phyloP scores from a whole-genome alignment of 768 basidiomycete species.

The Auricularia heimuer region DNA sequence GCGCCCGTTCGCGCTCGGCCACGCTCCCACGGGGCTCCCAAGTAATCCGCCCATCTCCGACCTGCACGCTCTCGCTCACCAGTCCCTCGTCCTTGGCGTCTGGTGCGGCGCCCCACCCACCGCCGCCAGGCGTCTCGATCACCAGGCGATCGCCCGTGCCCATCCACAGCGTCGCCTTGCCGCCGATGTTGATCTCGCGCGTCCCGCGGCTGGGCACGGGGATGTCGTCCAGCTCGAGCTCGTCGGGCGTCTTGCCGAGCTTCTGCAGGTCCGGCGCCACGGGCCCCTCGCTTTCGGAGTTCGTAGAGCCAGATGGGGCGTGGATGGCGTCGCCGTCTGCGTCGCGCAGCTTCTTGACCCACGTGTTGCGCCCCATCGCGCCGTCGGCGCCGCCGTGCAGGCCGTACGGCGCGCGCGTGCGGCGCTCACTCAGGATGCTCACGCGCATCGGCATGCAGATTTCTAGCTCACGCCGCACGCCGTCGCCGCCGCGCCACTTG shows the following conservation, averaged over 20 bases:
- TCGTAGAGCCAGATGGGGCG: background rate
- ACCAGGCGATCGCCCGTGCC: slow-evolving; percentile 86
- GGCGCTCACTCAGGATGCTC: slow-evolving; percentile 79
- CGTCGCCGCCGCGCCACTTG: slow-evolving; percentile 71
- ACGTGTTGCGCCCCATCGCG: background rate
- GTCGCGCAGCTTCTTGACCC: slow-evolving; percentile 23
- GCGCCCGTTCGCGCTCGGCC: slow-evolving; percentile 22
- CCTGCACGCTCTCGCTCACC: slow-evolving; percentile 9
- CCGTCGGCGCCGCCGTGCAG: slow-evolving; percentile 37
- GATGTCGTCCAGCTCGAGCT: slow-evolving; percentile 10
- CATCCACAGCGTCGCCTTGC: slow-evolving; percentile 90
- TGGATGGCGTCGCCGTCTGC: slow-evolving; percentile 54
- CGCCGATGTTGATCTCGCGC: slow-evolving; percentile 67
- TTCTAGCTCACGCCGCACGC: slow-evolving; percentile 76
- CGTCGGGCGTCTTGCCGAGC: slow-evolving; percentile 45
- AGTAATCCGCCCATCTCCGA: slow-evolving; percentile 6
- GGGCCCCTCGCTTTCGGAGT: background rate
- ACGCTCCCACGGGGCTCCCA: slow-evolving; percentile 24
- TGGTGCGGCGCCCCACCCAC: slow-evolving; percentile 58
- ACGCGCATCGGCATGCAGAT: slow-evolving; percentile 75
- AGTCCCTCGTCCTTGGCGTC: slow-evolving; percentile 13
- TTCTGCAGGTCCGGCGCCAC: slow-evolving; percentile 8
- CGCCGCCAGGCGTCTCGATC: slow-evolving; percentile 85
- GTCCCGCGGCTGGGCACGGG: slow-evolving; percentile 23
- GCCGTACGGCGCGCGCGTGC: slow-evolving; percentile 58